A percentile compares a stretch with the other conserved stretches of the same genome.
phyloP scores from a whole-genome alignment of 2,329 filamentous ascomycete genomes.

The Talaromyces piceae region DNA sequence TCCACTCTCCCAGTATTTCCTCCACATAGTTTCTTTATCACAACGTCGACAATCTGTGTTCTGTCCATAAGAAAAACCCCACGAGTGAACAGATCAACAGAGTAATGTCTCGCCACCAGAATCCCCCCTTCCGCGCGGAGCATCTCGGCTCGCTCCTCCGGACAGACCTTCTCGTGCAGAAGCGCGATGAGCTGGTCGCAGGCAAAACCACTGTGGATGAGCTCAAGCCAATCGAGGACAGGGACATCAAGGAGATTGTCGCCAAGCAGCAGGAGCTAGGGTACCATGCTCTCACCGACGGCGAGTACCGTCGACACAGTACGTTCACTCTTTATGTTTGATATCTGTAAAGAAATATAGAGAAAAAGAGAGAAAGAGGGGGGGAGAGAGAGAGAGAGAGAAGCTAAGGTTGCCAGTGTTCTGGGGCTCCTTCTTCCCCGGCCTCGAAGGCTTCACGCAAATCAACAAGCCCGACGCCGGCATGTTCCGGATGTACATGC shows the following conservation, averaged over 20 bases:
- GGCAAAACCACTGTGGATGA: slow-evolving; percentile 49
- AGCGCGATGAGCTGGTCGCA: slow-evolving; percentile 50
- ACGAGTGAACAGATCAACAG: neutral
- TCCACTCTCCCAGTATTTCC: neutral
- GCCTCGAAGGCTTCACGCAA: slow-evolving; percentile 49
- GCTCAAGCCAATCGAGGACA: slow-evolving; percentile 56
- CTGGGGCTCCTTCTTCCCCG: slow-evolving; percentile 51
- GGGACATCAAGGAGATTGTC: slow-evolving; percentile 58
- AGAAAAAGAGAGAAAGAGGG: too few species aligned
- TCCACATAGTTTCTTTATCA: too few species aligned
- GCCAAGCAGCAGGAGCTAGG: slow-evolving; percentile 57
- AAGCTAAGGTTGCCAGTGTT: too few species aligned
- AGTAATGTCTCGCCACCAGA: slow-evolving; percentile 22
- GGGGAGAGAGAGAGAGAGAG: too few species aligned
- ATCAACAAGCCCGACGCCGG: slow-evolving; percentile 41
- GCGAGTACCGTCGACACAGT: slow-evolving; percentile 54
- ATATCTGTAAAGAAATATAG: too few species aligned
- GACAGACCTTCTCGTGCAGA: slow-evolving; percentile 53
- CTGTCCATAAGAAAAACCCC: too few species aligned
- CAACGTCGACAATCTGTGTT: too few species aligned
- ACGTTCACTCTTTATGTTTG: slow-evolving; percentile 11
- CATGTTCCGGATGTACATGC: slow-evolving; percentile 53
- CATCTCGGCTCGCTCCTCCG: slow-evolving; percentile 66
- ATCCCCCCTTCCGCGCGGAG: slow-evolving; percentile 62
- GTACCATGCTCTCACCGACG: slow-evolving; percentile 58